phyloP scores from a whole-genome alignment of 768 basidiomycete species.

The Ramaria rubella region DNA sequence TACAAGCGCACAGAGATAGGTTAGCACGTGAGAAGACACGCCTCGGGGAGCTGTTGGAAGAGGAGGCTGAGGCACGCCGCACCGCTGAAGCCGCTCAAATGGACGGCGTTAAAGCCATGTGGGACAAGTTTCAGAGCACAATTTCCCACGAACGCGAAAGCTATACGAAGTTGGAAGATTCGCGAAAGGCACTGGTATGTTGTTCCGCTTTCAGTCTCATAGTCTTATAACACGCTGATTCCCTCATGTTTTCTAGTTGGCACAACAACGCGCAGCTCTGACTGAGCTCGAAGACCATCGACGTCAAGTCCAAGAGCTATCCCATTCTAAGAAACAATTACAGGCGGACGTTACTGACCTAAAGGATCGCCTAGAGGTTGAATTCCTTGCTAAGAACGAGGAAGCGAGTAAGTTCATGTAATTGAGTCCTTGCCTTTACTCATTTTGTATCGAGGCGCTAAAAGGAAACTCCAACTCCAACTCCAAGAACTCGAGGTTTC shows the following conservation, averaged over 20 bases:
- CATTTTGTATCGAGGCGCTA: constrained; percentile 37
- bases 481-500: constrained; percentile 60
- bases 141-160: constrained; percentile 55
- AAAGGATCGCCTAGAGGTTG: constrained; percentile 50
- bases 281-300: constrained; percentile 60
- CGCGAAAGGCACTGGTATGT: constrained; percentile 60
- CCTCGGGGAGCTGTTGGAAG: constrained; percentile 48
- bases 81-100: constrained; percentile 57
- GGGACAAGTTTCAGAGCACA: constrained; percentile 56
- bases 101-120: constrained; percentile 58
- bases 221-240: background rate
- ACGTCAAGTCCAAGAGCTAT: constrained; percentile 54
- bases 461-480: constrained; percentile 50
- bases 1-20: constrained; percentile 50
- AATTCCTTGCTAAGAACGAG: constrained; percentile 48
- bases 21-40: constrained; percentile 51
- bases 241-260: constrained; percentile 36
- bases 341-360: constrained; percentile 48
- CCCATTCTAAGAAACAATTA: constrained; percentile 49
- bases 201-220: background rate
- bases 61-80: constrained; percentile 57
- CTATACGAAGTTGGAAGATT: constrained; percentile 60
- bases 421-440: background rate
- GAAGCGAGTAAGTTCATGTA: constrained; percentile 41
- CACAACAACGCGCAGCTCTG: constrained; percentile 59